These are phyloP conservation scores for Polyporus arcularius DNA, from an alignment of 768 basidiomycete genomes.

Conservation along the genomic window DNA sequence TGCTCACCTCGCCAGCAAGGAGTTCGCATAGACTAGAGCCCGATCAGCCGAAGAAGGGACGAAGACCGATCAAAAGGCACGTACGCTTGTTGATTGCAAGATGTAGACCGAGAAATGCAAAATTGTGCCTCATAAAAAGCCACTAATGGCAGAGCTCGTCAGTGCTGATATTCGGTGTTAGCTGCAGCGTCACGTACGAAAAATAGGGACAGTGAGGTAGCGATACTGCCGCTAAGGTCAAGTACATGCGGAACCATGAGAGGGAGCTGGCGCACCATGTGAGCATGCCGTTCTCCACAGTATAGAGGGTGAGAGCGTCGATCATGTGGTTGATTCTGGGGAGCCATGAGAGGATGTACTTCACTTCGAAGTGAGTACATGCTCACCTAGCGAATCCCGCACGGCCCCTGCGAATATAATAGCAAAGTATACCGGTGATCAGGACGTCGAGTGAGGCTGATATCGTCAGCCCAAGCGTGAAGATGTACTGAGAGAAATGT, in stretches of 20 bases:
- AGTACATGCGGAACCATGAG: not conserved
- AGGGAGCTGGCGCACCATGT: conserved; percentile 24
- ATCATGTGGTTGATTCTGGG: conserved; percentile 26
- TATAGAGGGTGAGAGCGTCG: conserved; percentile 26
- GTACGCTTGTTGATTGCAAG: conserved; percentile 31
- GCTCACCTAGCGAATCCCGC: conserved; percentile 20
- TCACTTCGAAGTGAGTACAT: not conserved
- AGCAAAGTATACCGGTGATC: conserved; percentile 26
- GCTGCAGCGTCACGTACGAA: conserved; percentile 14
- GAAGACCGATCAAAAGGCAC: not conserved
- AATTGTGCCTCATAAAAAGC: conserved; percentile 26
- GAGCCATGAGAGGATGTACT: not conserved
- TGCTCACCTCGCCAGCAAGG: conserved; percentile 27
- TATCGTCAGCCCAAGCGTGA: conserved; percentile 28
- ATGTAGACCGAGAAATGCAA: conserved; percentile 29
- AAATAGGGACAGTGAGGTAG: conserved; percentile 22
- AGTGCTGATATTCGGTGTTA: not conserved
- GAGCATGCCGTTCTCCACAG: conserved; percentile 29
- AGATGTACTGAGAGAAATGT: conserved; percentile 24
- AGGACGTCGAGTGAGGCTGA: conserved; percentile 28
- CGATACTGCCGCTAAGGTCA: conserved; percentile 16
- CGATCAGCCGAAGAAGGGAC: not conserved
- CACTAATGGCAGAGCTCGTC: conserved; percentile 15
- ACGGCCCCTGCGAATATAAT: conserved; percentile 24
- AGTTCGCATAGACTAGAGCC: conserved; percentile 27